phyloP scores from a whole-genome alignment of 2,329 filamentous ascomycete genomes.

The Ceratocystiopsis minuta region DNA sequence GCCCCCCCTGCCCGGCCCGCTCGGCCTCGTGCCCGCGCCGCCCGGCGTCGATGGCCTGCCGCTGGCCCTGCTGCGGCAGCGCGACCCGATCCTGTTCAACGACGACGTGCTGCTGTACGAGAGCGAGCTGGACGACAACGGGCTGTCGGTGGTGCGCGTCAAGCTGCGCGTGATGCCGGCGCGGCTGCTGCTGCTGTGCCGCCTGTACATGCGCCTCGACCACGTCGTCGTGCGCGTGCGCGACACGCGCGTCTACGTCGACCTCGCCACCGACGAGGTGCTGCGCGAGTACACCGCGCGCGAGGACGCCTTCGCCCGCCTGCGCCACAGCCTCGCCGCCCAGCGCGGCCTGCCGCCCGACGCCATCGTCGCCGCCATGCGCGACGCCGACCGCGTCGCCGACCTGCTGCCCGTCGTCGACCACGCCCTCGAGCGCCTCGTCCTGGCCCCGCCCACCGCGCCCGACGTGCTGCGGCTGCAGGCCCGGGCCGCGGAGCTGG shows the following conservation, averaged over 20 bases:
- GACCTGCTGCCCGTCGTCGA: constrained; percentile 55
- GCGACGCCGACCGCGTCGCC: constrained; percentile 62
- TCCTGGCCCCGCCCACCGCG: constrained; percentile 3
- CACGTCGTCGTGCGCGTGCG: constrained; percentile 73
- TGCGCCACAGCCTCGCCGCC: constrained; percentile 36
- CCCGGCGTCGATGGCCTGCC: constrained; percentile 36
- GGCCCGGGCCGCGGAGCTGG: not conserved
- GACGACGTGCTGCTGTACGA: constrained; percentile 94
- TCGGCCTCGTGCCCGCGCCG: not conserved
- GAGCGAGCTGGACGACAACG: constrained; percentile 95
- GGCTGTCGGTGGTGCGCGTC: constrained; percentile 74
- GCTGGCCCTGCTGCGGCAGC: constrained; percentile 66
- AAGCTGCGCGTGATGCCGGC: constrained; percentile 89
- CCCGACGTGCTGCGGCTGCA: too few relatives aligned
- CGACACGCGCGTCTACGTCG: constrained; percentile 82
- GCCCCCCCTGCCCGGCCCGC: not conserved
- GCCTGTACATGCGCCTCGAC: constrained; percentile 87
- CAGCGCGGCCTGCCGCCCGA: constrained; percentile 39
- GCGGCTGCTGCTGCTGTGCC: constrained; percentile 64
- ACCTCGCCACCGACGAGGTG: constrained; percentile 63
- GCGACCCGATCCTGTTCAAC: constrained; percentile 90
- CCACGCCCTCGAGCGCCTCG: constrained; percentile 36
- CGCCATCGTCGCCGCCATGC: constrained; percentile 56
- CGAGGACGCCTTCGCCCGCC: constrained; percentile 62
- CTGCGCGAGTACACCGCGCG: constrained; percentile 81